These are phyloP conservation scores for Ganoderma leucocontextum DNA, from an alignment of 1,284 basidiomycete species.

Conservation along the genomic window DNA sequence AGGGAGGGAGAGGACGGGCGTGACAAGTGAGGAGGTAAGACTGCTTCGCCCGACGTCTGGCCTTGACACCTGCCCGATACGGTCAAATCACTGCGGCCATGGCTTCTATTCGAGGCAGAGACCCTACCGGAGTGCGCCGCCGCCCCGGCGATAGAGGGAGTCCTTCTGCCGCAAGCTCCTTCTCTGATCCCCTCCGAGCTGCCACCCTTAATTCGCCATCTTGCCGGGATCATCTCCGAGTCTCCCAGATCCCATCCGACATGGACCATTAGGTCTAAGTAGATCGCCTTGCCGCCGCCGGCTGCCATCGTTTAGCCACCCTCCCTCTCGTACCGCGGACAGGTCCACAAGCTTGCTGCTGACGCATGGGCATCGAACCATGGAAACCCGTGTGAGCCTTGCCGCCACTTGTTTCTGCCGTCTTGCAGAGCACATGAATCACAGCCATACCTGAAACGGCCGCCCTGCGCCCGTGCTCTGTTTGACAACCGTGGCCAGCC, in stretches of 20 bases:
- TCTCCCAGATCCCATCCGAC: not conserved
- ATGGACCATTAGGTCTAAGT: too few species aligned
- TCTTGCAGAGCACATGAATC: slow-evolving; percentile 2
- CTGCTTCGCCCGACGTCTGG: slow-evolving; percentile 27
- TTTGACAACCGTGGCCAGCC: not conserved
- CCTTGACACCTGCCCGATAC: slow-evolving; percentile 29
- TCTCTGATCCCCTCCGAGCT: slow-evolving; percentile 21
- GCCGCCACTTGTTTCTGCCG: not conserved
- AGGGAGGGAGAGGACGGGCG: not conserved
- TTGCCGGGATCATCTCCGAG: not conserved
- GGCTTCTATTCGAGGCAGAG: slow-evolving; percentile 13
- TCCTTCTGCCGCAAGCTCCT: slow-evolving; percentile 16
- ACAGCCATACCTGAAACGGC: not conserved
- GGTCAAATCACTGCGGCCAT: slow-evolving; percentile 21
- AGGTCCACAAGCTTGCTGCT: not conserved
- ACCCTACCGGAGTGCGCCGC: slow-evolving; percentile 13
- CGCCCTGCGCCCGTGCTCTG: not conserved
- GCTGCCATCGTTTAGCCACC: not conserved
- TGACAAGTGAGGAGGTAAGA: slow-evolving; percentile 19
- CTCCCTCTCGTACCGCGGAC: not conserved
- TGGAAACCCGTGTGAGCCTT: not conserved
- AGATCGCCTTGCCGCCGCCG: not conserved
- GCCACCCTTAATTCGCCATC: slow-evolving; percentile 9
- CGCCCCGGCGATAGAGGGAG: not conserved
- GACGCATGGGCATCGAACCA: not conserved